These are phyloP conservation scores for Pythium chondricola DNA, from an alignment of 352 stramenopile genomes.

Conservation along the genomic window DNA sequence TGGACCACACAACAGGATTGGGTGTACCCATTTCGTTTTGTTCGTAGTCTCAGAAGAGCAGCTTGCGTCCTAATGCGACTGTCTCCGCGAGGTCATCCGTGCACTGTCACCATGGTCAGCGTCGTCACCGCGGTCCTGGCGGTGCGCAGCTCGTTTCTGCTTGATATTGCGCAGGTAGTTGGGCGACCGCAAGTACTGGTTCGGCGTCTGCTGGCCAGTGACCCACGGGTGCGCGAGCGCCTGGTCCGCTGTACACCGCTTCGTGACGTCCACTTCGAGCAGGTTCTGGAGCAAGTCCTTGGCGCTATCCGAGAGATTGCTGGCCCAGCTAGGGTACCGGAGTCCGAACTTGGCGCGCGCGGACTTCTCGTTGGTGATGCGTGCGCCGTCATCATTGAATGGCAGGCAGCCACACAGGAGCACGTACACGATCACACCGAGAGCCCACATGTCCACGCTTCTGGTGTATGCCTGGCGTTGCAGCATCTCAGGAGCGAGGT, in stretches of 20 bases:
- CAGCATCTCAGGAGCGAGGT: conserved; percentile 98
- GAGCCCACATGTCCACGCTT: conserved; percentile 96
- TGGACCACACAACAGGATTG: not conserved
- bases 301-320: conserved; percentile 71
- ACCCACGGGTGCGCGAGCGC: conserved; percentile 82
- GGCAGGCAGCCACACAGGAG: conserved; percentile 96
- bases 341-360: conserved; percentile 90
- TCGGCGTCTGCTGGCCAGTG: conserved; percentile 75
- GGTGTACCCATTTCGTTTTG: too few relatives aligned
- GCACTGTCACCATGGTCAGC: conserved; percentile 11
- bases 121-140: conserved; percentile 25
- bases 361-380: conserved; percentile 71
- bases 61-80: conserved; percentile 42
- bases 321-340: conserved; percentile 93
- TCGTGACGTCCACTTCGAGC: conserved; percentile 71
- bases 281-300: conserved; percentile 83
- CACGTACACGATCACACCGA: conserved; percentile 98
- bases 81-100: conserved; percentile 46
- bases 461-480: conserved; percentile 96
- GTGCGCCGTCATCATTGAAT: conserved; percentile 96
- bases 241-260: conserved; percentile 80
- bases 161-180: conserved; percentile 84
- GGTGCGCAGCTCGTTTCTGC: conserved; percentile 43
- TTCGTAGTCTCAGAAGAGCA: too few relatives aligned
- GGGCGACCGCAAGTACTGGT: conserved; percentile 83